A percentile compares a stretch with the other conserved stretches of the same genome.
Conservation (phyloP, 768 basidiomycete genomes). For the Lentinus tigrinus region DNA sequence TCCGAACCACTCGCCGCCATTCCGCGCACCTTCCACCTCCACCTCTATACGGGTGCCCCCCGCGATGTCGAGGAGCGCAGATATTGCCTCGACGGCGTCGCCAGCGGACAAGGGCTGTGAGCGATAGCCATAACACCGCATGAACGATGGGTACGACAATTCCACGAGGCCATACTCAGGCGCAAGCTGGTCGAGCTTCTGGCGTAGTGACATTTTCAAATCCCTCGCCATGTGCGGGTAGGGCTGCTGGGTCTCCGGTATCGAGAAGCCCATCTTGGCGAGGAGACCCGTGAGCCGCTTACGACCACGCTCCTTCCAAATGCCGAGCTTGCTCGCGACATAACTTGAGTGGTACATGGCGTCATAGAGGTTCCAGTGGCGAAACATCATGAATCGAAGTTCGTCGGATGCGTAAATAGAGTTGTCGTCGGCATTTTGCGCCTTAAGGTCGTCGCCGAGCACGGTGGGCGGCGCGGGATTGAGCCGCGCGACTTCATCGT, state of each 20-base stretch:
- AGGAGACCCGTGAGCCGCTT: constrained; percentile 87
- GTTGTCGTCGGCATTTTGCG: constrained; percentile 78
- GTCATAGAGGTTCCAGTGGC: constrained; percentile 98
- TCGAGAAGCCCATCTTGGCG: constrained; percentile 98
- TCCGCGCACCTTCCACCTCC: constrained; percentile 81
- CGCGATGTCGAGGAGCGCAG: constrained; percentile 87
- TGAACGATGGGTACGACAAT: constrained; percentile 90
- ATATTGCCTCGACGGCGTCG: constrained; percentile 88
- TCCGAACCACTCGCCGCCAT: constrained; percentile 97
- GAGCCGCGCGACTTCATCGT: constrained; percentile 91
- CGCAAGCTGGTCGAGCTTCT: constrained; percentile 84
- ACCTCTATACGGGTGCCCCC: constrained; percentile 88
- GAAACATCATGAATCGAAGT: constrained; percentile 89
- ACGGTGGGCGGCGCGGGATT: constrained; percentile 57
- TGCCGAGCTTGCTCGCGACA: constrained; percentile 90
- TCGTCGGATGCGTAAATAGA: constrained; percentile 85
- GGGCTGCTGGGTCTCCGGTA: constrained; percentile 90
- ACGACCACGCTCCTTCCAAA: constrained; percentile 93
- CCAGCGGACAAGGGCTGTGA: constrained; percentile 87
- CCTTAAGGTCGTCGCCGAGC: constrained; percentile 44
- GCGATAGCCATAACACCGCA: constrained; percentile 87
- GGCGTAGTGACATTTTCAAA: constrained; percentile 75
- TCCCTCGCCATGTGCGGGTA: constrained; percentile 97
- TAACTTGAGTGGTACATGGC: constrained; percentile 98
- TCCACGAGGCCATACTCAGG: constrained; percentile 96